Percentiles rank a stretch among this genome's conserved stretches.
Conservation (phyloP, 306 rosid species). For the Quercus gilva region DNA sequence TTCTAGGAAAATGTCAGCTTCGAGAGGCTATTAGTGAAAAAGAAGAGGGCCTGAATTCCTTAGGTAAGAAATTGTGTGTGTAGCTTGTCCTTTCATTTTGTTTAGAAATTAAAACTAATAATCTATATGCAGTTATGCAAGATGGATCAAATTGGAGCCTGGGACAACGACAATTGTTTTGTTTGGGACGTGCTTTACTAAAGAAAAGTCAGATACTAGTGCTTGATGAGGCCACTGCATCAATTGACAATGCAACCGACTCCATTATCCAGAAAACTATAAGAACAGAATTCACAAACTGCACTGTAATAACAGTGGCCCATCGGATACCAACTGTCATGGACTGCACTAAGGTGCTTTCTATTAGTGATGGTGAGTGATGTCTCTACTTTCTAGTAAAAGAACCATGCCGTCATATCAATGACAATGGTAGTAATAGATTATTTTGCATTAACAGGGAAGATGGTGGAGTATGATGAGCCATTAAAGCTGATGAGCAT, state of each 20-base stretch:
- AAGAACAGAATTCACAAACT: neutral
- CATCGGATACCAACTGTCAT: slow-evolving; percentile 36
- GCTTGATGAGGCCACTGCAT: neutral
- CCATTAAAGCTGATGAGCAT: slow-evolving; percentile 68
- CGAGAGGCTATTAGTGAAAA: too few relatives aligned
- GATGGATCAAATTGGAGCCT: slow-evolving; percentile 38
- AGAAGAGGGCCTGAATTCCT: too few relatives aligned
- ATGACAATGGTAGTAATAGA: neutral
- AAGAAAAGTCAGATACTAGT: neutral
- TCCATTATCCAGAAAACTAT: neutral
- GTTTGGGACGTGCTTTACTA: slow-evolving; percentile 19
- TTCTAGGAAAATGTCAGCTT: too few relatives aligned
- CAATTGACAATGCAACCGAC: neutral
- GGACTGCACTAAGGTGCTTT: slow-evolving; percentile 31
- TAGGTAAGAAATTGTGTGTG: too few relatives aligned
- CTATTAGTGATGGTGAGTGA: slow-evolving; percentile 29
- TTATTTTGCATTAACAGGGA: slow-evolving; percentile 41
- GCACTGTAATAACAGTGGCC: slow-evolving; percentile 37
- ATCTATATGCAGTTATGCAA: neutral
- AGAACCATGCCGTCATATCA: neutral
- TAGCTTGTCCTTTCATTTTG: neutral
- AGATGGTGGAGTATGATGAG: slow-evolving; percentile 74
- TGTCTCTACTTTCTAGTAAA: neutral
- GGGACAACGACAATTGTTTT: slow-evolving; percentile 33
- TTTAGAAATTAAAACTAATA: neutral